Percentiles rank a stretch among this genome's conserved stretches.
Evolutionary conservation across 163 green algal genomes (phyloP).

Genomic region (Chlamydomonas reinhardtii): DNA sequence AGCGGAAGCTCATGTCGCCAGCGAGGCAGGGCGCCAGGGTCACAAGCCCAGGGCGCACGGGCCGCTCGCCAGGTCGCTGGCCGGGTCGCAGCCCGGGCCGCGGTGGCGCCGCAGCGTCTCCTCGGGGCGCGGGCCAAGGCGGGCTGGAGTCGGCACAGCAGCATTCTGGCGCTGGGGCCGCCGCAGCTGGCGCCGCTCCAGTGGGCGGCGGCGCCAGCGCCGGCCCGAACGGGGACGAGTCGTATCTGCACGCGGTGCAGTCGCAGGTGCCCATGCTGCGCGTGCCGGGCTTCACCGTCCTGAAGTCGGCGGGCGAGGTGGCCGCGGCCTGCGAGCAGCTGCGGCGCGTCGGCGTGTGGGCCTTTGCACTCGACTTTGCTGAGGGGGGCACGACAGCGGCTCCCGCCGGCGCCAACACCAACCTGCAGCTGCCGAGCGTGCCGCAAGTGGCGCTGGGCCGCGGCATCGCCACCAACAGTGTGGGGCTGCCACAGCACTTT

Average conservation of each 20-base stretch:
- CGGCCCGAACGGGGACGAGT: neutral
- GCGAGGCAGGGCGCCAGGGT: no score
- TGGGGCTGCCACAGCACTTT: constrained; percentile 28
- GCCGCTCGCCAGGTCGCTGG: no score
- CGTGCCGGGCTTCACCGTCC: constrained; percentile 33
- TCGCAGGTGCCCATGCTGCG: neutral
- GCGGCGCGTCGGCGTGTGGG: constrained; percentile 22
- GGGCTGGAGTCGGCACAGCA: no score
- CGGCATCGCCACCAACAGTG: constrained; percentile 20
- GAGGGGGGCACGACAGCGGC: neutral
- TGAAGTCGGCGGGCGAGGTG: constrained; percentile 40
- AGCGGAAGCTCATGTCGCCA: no score
- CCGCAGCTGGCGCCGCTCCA: neutral
- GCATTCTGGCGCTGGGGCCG: no score
- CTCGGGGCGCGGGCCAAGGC: no score
- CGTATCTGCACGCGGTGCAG: neutral
- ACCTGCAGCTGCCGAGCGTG: constrained; percentile 17
- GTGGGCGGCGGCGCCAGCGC: neutral
- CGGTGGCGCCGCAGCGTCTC: no score
- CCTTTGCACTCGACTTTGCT: constrained; percentile 52
- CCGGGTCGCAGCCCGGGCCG: no score
- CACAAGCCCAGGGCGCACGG: no score
- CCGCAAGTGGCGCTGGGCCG: constrained; percentile 36
- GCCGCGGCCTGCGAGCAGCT: constrained; percentile 12
- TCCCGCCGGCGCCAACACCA: neutral